Conservation (phyloP, 2,329 filamentous ascomycete genomes). For the Ophiocordyceps camponoti-rufipedis region DNA sequence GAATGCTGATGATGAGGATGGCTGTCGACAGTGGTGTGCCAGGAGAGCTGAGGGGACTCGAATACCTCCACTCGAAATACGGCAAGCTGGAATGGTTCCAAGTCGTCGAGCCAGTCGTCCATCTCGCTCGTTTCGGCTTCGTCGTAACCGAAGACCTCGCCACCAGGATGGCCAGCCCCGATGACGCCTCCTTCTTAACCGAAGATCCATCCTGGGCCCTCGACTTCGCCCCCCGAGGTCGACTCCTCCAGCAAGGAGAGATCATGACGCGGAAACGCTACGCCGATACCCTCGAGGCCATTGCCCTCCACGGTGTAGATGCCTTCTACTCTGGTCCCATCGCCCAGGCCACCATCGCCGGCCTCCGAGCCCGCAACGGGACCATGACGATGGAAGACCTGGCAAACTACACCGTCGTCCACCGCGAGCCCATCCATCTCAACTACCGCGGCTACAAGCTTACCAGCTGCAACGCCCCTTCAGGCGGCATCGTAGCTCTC, state of each 20-base stretch:
- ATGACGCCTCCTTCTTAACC: conserved; percentile 40
- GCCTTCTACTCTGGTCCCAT: conserved; percentile 55
- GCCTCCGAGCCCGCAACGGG: conserved; percentile 44
- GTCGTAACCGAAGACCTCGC: conserved; percentile 52
- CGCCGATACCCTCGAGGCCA: conserved; percentile 52
- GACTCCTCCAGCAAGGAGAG: conserved; percentile 46
- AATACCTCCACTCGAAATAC: conserved; percentile 53
- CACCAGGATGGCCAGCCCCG: conserved; percentile 41
- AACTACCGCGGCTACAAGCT: conserved; percentile 54
- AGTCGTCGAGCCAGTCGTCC: conserved; percentile 52
- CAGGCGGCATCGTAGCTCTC: conserved; percentile 53
- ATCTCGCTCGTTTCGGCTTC: conserved; percentile 56
- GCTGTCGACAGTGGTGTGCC: conserved; percentile 34
- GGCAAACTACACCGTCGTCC: conserved; percentile 49
- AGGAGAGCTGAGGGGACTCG: conserved; percentile 54
- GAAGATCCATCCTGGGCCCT: conserved; percentile 59
- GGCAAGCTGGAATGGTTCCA: conserved; percentile 45
- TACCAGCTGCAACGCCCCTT: conserved; percentile 49
- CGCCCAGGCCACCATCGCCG: conserved; percentile 49
- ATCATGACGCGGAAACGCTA: conserved; percentile 58
- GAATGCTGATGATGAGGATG: too few relatives aligned
- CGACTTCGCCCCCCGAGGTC: conserved; percentile 68
- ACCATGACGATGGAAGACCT: conserved; percentile 63
- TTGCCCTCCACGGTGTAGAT: conserved; percentile 45
- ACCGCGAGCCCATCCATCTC: conserved; percentile 41